These are phyloP conservation scores for Wakefieldia striispora DNA, from an alignment of 768 basidiomycete species.

Conservation along the genomic window DNA sequence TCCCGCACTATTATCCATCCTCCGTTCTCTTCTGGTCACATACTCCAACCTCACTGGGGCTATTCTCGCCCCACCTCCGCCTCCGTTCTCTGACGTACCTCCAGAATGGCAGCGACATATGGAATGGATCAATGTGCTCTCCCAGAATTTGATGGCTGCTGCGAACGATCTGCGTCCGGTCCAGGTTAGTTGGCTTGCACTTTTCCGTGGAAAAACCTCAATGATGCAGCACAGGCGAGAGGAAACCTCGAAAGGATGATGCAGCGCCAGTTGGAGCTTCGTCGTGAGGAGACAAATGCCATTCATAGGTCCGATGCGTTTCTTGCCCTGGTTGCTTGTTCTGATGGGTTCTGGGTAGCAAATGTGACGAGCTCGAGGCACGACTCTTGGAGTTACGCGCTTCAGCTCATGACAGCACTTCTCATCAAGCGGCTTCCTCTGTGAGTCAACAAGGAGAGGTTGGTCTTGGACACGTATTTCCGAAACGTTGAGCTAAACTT, in stretches of 20 bases:
- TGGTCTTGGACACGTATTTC: neutral
- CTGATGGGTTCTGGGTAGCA: conserved; percentile 39
- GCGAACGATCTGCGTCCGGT: conserved; percentile 89
- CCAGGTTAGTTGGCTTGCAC: conserved; percentile 49
- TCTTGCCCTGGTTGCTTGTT: neutral
- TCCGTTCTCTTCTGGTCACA: conserved; percentile 75
- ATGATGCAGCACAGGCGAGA: conserved; percentile 53
- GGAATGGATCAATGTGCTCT: conserved; percentile 79
- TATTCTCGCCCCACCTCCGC: conserved; percentile 63
- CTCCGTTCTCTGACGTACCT: conserved; percentile 38
- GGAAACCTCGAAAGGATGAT: conserved; percentile 82
- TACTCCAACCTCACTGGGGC: conserved; percentile 74
- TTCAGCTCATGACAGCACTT: conserved; percentile 13
- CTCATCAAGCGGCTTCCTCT: conserved; percentile 1
- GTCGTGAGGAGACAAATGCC: conserved; percentile 65
- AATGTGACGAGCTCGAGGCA: conserved; percentile 68
- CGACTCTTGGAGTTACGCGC: conserved; percentile 56
- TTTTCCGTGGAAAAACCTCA: neutral
- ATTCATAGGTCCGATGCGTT: conserved; percentile 60
- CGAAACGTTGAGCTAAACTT: neutral
- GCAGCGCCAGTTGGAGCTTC: conserved; percentile 70
- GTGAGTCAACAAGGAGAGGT: conserved; percentile 17
- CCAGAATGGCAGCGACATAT: conserved; percentile 75
- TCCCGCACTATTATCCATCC: conserved; percentile 65
- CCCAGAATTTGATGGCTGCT: conserved; percentile 86